Percentiles rank a stretch among this genome's conserved stretches.
Conservation (phyloP, 176 grass and related monocot genomes). For the Rhynchospora pubera region DNA sequence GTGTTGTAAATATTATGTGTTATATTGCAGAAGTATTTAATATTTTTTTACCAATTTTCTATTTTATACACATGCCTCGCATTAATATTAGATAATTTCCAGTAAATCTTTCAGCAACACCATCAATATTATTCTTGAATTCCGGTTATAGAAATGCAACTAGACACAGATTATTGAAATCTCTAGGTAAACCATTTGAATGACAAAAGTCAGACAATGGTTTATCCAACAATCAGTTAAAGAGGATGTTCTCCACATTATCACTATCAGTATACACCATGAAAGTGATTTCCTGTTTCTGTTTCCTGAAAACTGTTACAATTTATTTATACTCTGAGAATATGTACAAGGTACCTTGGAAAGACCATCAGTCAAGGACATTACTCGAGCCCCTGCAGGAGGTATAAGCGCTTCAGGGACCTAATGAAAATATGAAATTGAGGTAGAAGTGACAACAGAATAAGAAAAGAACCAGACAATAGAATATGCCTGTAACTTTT, state of each 20-base stretch:
- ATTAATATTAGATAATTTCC: neutral
- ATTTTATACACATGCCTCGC: neutral
- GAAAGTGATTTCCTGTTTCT: too few species aligned
- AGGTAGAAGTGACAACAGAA: neutral
- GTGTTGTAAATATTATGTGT: too few species aligned
- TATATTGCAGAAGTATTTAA: neutral
- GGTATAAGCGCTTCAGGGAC: constrained; percentile 95
- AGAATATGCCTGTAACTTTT: too few species aligned
- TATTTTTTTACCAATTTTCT: neutral
- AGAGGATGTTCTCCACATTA: neutral
- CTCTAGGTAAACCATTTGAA: neutral
- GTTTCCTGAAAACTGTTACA: too few species aligned
- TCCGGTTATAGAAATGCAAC: neutral
- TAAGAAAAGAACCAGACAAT: constrained; percentile 11
- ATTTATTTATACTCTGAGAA: too few species aligned
- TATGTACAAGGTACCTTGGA: constrained; percentile 76
- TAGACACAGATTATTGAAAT: neutral
- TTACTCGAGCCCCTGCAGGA: constrained; percentile 81
- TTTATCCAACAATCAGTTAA: neutral
- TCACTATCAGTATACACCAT: neutral
- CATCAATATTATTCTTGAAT: neutral
- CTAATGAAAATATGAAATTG: constrained; percentile 38
- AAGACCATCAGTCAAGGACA: constrained; percentile 94
- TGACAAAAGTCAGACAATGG: neutral
- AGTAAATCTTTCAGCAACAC: neutral